These are phyloP conservation scores for Panaeolus cyanescens DNA, from an alignment of 768 basidiomycete species.

Conservation along the genomic window DNA sequence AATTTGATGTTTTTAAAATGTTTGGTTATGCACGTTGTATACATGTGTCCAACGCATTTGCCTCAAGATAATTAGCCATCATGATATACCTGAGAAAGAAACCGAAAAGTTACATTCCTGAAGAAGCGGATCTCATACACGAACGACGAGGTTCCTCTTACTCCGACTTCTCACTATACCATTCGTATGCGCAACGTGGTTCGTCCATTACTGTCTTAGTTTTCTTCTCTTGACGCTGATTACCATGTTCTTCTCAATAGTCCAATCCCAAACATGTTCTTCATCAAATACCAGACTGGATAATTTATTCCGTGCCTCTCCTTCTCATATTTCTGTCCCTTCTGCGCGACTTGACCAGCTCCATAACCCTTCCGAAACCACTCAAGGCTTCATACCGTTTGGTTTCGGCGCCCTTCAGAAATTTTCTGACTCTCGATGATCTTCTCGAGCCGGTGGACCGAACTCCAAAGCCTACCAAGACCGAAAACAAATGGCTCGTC, in stretches of 20 bases:
- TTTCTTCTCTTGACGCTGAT: neutral
- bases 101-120: slow-evolving; percentile 17
- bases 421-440: slow-evolving; percentile 55
- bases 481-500: slow-evolving; percentile 35
- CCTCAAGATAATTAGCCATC: slow-evolving; percentile 17
- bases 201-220: neutral
- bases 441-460: slow-evolving; percentile 41
- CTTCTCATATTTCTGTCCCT: slow-evolving; percentile 6
- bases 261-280: neutral
- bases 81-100: slow-evolving; percentile 26
- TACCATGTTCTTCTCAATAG: neutral
- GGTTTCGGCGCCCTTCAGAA: slow-evolving; percentile 44
- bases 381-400: slow-evolving; percentile 13
- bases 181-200: neutral
- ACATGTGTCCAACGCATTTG: slow-evolving; percentile 1
- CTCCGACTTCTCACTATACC: slow-evolving; percentile 9
- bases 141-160: slow-evolving; percentile 19
- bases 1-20: neutral
- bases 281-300: neutral
- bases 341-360: slow-evolving; percentile 9
- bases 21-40: neutral
- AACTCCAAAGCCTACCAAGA: slow-evolving; percentile 22
- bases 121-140: slow-evolving; percentile 15
- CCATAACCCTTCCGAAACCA: neutral
- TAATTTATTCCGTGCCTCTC: neutral